Percentiles rank a stretch among this genome's conserved stretches.
These are phyloP conservation scores for Dittrichia graveolens DNA, from an alignment of 129 eudicot genomes.

Conservation along the genomic window DNA sequence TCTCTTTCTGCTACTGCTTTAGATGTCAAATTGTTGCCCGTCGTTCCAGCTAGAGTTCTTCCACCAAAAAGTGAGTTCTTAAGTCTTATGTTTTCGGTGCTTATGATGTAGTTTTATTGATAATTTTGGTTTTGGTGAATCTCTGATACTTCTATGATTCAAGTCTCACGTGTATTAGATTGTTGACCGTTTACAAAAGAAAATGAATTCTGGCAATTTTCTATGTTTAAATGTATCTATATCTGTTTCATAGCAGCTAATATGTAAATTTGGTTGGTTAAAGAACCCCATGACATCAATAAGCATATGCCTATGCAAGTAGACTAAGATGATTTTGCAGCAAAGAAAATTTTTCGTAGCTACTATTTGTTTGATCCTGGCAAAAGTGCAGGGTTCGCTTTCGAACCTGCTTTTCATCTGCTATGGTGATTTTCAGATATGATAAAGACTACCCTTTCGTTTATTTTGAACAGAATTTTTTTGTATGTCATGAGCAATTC, in stretches of 20 bases:
- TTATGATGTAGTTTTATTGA: slow-evolving; percentile 18
- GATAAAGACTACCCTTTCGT: neutral
- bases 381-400: slow-evolving; percentile 7
- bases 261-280: slow-evolving; percentile 4
- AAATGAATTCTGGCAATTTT: neutral
- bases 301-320: slow-evolving; percentile 5
- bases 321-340: neutral
- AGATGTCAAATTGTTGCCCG: slow-evolving; percentile 44
- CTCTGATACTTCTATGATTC: neutral
- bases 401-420: slow-evolving; percentile 3
- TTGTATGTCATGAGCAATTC: neutral
- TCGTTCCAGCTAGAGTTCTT: slow-evolving; percentile 57
- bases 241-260: neutral
- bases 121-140: neutral
- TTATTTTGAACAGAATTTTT: neutral
- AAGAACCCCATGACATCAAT: neutral
- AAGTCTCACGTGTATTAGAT: neutral
- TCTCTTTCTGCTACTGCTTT: slow-evolving; percentile 43
- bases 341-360: neutral
- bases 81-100: neutral
- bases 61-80: slow-evolving; percentile 84
- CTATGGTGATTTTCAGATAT: neutral
- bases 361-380: slow-evolving; percentile 7
- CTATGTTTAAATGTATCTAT: neutral
- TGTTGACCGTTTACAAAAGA: too few relatives aligned